Evolutionary conservation across 768 basidiomycete genomes (phyloP), one percentile per base, ranked within the genome.

Genomic region (Podaxis carcinomalis): DNA sequence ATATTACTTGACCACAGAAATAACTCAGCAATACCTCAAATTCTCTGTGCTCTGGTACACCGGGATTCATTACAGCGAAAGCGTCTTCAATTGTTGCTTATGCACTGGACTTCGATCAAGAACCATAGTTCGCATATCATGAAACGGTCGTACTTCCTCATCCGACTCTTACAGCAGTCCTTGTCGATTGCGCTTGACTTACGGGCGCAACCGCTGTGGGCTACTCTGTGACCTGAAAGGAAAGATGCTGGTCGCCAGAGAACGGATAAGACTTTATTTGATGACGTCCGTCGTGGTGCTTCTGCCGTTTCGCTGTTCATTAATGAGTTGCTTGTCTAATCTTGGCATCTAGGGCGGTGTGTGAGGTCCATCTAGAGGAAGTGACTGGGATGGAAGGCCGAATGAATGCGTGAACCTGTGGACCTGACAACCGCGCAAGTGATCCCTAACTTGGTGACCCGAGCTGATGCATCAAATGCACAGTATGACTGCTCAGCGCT

Each of bases 261-360:
- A 1, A 72, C 69, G 11, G 86, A 88, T 58, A 78, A 77, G 57
- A 71, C 79, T 6, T 28, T 83, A 86, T 69, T 66, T 89, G 65
- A 88, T 86, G 2, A 75, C 83, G 77, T 84, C 67, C 27, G 66
- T 69, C 52, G 62, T 65, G 65, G 67, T 68, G 5, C 27, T 28
- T 28, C 44, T 25, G 63, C 51, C 25, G 47, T 13, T 44, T n/a
- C 19, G 28, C 32, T 14, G 2, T 51, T 44, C 5, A 58, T 21
- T 47, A 32, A n/a, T 36, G 28, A n/a, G 13, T 32, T 32, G 47
- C 21, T 25, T 13, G 23, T 46, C 40, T 49, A 11, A 51, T 28
- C 55, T 56, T 39, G 25, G n/a, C 53, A 23, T 51, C 36, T 7
- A 68, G 63, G 70, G 68, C 19, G 72, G 72, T 16, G 66, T 66